Evolutionary conservation across 192 early-diverging fungal genomes (phyloP).

Genomic region (Podila epicladia): DNA sequence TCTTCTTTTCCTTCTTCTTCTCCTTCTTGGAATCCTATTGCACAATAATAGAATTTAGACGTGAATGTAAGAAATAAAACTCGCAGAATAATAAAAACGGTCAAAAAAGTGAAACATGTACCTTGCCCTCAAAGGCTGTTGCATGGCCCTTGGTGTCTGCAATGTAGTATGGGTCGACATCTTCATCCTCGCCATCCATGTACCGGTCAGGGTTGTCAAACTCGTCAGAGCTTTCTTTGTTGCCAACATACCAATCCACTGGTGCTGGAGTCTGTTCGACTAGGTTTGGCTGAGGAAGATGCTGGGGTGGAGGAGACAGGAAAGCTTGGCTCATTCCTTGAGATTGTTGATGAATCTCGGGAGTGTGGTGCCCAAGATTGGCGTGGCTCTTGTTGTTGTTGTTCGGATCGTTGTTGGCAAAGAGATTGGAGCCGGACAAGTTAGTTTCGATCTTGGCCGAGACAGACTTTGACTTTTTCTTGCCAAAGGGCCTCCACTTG

Average conservation of each 20-base stretch:
- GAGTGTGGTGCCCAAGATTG: not conserved
- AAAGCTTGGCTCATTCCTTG: not conserved
- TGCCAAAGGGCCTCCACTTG: conserved; percentile 41
- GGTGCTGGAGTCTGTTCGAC: not conserved
- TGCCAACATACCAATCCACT: conserved; percentile 20
- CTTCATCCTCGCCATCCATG: conserved; percentile 37
- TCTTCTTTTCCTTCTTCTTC: not conserved
- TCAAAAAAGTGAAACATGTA: not conserved
- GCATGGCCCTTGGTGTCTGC: conserved; percentile 47
- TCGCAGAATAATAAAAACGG: not conserved
- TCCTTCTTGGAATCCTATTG: not conserved
- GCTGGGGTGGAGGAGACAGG: not conserved
- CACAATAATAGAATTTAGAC: not conserved
- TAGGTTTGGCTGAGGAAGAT: too few species aligned
- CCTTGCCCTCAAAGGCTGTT: conserved; percentile 18
- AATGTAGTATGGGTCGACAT: conserved; percentile 47
- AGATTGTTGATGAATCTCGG: not conserved
- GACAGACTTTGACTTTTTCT: conserved; percentile 48
- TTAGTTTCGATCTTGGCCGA: conserved; percentile 6
- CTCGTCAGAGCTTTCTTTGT: conserved; percentile 14
- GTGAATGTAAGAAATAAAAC: not conserved
- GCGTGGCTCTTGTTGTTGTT: not conserved
- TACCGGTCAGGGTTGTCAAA: conserved; percentile 10
- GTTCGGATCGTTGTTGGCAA: not conserved
- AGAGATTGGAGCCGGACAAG: not conserved